Evolutionary conservation across 148 eudicot genomes (phyloP).

Genomic region (Rhododendron williamsianum): DNA sequence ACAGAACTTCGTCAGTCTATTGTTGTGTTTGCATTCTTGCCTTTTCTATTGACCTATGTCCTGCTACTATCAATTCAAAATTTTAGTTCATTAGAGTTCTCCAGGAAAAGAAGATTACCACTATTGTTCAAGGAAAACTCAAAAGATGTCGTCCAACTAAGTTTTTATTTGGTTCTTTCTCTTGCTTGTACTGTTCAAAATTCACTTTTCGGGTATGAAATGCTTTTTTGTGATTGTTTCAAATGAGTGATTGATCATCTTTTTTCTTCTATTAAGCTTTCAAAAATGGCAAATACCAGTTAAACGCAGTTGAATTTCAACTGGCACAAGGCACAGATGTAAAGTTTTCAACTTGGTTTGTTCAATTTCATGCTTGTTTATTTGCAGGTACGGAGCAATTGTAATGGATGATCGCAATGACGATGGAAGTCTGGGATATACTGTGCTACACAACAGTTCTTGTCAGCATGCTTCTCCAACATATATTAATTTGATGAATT

Average conservation of each 20-base stretch:
- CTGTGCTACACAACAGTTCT: conserved; percentile 87
- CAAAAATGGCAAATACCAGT: not conserved
- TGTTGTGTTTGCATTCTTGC: not conserved
- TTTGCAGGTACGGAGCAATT: conserved; percentile 84
- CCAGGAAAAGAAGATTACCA: not conserved
- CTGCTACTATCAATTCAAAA: not conserved
- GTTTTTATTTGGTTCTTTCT: not conserved
- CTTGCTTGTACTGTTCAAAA: not conserved
- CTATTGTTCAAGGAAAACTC: not conserved
- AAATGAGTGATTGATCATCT: not conserved
- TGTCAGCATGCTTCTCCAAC: conserved; percentile 99
- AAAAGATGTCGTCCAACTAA: not conserved
- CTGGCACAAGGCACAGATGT: not conserved
- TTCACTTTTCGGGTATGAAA: not conserved
- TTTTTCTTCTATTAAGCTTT: not conserved
- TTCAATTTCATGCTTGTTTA: not conserved
- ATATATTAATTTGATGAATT: conserved; percentile 74
- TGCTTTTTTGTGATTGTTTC: not conserved
- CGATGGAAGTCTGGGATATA: conserved; percentile 82
- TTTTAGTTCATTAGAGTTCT: not conserved
- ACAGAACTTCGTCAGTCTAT: not conserved
- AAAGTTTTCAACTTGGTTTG: not conserved
- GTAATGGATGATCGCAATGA: conserved; percentile 69
- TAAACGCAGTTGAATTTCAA: not conserved
- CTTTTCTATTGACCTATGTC: not conserved